A percentile compares a stretch with the other conserved stretches of the same genome.
Conservation (phyloP, 75 land plant genomes). For the Pseudotsuga menziesii region DNA sequence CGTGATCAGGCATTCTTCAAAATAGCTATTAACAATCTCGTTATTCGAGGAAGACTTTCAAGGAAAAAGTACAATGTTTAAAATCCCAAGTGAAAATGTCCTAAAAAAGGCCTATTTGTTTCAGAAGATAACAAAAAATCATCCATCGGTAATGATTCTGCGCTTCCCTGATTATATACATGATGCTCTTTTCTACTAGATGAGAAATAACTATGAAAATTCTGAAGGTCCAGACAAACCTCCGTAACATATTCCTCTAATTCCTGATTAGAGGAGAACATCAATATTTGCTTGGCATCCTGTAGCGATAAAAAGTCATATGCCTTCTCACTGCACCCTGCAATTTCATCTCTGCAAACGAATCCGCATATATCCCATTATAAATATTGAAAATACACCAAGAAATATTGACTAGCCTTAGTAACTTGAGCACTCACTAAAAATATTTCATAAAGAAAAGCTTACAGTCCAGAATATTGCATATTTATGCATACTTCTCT, state of each 20-base stretch:
- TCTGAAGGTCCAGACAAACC: slow-evolving; percentile 22
- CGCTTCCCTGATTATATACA: not conserved
- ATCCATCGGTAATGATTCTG: not conserved
- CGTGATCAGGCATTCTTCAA: not conserved
- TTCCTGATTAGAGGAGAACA: slow-evolving; percentile 66
- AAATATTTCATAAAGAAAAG: not conserved
- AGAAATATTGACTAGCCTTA: too few relatives aligned
- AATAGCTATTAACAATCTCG: not conserved
- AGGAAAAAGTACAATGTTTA: not conserved
- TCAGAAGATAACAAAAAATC: not conserved
- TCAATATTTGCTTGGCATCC: slow-evolving; percentile 72
- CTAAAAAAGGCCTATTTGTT: not conserved
- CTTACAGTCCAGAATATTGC: too few relatives aligned
- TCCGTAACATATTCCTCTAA: slow-evolving; percentile 51
- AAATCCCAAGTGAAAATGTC: not conserved
- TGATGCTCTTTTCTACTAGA: not conserved
- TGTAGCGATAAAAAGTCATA: slow-evolving; percentile 68
- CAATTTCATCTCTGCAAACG: slow-evolving; percentile 78
- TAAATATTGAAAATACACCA: not conserved
- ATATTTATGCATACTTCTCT: too few relatives aligned
- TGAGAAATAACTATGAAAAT: not conserved
- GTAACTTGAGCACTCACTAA: too few relatives aligned
- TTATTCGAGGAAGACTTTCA: not conserved
- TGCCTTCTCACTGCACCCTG: slow-evolving; percentile 97
- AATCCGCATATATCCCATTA: slow-evolving; percentile 6